Base-by-base conservation (phyloP, 2,329 filamentous ascomycete genomes). In the Zymoseptoria passerinii region DNA sequence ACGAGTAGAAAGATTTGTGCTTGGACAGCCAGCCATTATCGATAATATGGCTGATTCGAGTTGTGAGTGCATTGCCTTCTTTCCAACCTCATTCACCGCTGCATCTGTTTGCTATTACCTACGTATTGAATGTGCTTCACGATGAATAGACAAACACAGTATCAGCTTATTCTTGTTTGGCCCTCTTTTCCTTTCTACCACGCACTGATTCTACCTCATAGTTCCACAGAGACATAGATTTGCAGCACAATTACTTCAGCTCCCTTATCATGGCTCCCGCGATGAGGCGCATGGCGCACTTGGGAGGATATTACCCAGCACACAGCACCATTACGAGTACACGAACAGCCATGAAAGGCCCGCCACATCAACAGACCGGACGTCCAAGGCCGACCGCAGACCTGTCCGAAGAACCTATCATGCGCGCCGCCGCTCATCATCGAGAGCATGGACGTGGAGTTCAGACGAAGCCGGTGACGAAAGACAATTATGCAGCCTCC, bases 1-100 rank as follows among this genome's bases (percentile, higher is more conserved):
- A 90, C 59, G 89, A 92, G 35, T 44, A 44, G 35, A 44, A 16
- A 44, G 16, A 44, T 44, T 44, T 44, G 3, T 44, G 35, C 35
- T 44, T 44, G 49, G 18, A 29, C 27, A 58, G 9, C 16, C 20
- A 44, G 35, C 13, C 35, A 16, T 44, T 44, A n/a, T 44, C 35
- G 13, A n/a, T 44, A n/a, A n/a, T 44, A 13, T 44, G 35, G 35
- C 16, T 44, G 13, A 2, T 16, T 44, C 13, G 35, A 44, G 23
- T 44, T 44, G 28, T 29, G 6, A 29, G 28, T 29, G 28, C 28
- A 29, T 29, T 29, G 28, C 28, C 28, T 8, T 29, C 28, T 29
- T 29, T 2, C 28, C 28, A 10, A 4, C 28, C 35, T 40, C 35
- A 44, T 44, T 16, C 35, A 44, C 35, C 35, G n/a, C 35, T 44